A percentile compares a stretch with the other conserved stretches of the same genome.
Conservation (phyloP, 805 yeast genomes). For the Candida morakotiae region DNA sequence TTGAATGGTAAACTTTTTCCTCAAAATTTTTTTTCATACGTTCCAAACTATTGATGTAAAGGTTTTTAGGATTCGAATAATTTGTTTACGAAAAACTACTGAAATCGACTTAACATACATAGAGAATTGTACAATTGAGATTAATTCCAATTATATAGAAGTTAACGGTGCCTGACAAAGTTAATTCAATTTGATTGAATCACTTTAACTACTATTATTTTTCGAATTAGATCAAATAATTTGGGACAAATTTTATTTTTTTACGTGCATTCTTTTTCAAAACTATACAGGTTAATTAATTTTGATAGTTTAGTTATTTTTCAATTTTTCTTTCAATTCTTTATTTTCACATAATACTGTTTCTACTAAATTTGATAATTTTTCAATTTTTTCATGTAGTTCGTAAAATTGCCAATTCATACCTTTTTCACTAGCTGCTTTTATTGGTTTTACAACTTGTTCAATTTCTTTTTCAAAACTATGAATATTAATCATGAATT, state of each 20-base stretch:
- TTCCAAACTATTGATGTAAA: neutral
- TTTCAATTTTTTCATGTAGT: conserved; percentile 49
- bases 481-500: conserved; percentile 48
- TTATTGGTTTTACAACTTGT: conserved; percentile 54
- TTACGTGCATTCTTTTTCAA: neutral
- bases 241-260: too few relatives aligned
- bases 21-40: conserved; percentile 5
- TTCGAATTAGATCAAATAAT: too few relatives aligned
- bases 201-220: too few relatives aligned
- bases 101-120: too few relatives aligned
- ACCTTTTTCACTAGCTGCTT: conserved; percentile 49
- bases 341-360: conserved; percentile 32
- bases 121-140: too few relatives aligned
- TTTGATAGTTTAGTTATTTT: neutral
- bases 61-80: too few relatives aligned
- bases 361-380: conserved; percentile 38
- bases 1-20: conserved; percentile 6
- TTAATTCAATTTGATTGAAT: too few relatives aligned
- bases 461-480: conserved; percentile 52
- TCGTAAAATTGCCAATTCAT: conserved; percentile 63
- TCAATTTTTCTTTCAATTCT: conserved; percentile 18
- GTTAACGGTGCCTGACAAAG: too few relatives aligned
- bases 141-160: too few relatives aligned
- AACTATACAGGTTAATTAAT: too few relatives aligned
- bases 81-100: too few relatives aligned